Evolutionary conservation across 1,139 yeast genomes (phyloP), one percentile per base, ranked within the genome.

Genomic region (Kurtzmaniella quercitrusa): DNA sequence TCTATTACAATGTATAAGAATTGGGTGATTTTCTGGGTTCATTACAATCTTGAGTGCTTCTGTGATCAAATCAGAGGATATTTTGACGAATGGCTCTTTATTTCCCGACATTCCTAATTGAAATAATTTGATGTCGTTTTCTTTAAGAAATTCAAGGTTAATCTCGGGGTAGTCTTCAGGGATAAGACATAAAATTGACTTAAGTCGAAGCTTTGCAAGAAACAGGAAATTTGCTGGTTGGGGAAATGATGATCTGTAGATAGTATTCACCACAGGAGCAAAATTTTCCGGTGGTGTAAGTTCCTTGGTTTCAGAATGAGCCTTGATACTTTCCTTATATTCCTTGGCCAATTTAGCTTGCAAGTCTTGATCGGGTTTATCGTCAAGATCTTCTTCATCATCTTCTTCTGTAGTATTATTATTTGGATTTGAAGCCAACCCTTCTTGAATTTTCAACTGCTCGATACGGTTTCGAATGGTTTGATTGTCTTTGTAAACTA

Each of bases 101-200:
- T 93, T 93, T 5, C 98, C 98, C 20, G 95, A 84, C 82, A 93
- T 80, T 2, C 97, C 97, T 37, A 91, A 80, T 61, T 89, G 98
- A 56, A 84, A 88, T 38, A 91, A 68, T 51, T 76, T 65, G 41
- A 93, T 88, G 19, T 74, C 73, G 40, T 88, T 73, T 35, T 71
- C 66, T 37, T 72, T 59, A 44, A 88, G 66, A 56, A 88, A 89
- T 42, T 78, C 78, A 33, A 61, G 52, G 57, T 91, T 89, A 50
- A 85, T 86, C 26, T 70, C 74, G 0, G 98, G 98, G 54, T 91
- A 91, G 32, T 84, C 91, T 57, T 93, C 98, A 0, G 97, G 95
- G 14, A 93, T 87, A 42, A 93, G 71, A 47, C 95, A 88, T 46
- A 93, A 65, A 3, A 93, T 78, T 15, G 94, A 81, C 57, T 84